Evolutionary conservation across 345 rosid species (phyloP).

Genomic region (Heritiera fomes): DNA sequence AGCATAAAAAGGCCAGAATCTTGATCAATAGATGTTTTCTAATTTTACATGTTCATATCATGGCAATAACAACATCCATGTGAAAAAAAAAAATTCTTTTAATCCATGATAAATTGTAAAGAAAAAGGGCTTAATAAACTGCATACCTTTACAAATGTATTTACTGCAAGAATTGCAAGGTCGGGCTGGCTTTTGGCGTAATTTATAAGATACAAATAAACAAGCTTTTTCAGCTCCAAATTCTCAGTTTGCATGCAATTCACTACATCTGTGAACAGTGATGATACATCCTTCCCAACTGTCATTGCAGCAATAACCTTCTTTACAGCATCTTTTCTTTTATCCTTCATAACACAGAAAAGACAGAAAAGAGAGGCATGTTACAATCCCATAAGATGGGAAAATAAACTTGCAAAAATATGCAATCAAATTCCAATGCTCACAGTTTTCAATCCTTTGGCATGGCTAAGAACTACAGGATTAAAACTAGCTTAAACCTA

Average conservation of each 20-base stretch:
- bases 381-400: slow-evolving; percentile 1
- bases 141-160: slow-evolving; percentile 95
- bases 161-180: slow-evolving; percentile 97
- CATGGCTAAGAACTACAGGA: background rate
- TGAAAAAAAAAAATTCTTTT: background rate
- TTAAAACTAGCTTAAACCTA: background rate
- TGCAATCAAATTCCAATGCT: background rate
- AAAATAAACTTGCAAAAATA: slow-evolving; percentile 4
- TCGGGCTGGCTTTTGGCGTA: slow-evolving; percentile 99
- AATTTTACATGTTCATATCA: background rate
- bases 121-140: background rate
- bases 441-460: background rate
- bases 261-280: slow-evolving; percentile 94
- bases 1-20: background rate
- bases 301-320: slow-evolving; percentile 99
- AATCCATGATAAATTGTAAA: background rate
- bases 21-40: background rate
- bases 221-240: slow-evolving; percentile 98
- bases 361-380: slow-evolving; percentile 13
- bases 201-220: slow-evolving; percentile 91
- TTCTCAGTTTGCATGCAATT: slow-evolving; percentile 99
- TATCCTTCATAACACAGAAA: slow-evolving; percentile 59
- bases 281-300: slow-evolving; percentile 98
- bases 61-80: background rate
- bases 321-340: slow-evolving; percentile 99